A percentile compares a stretch with the other conserved stretches of the same genome.
Conservation (phyloP, 306 rosid genomes). For the Sesbania bispinosa region DNA sequence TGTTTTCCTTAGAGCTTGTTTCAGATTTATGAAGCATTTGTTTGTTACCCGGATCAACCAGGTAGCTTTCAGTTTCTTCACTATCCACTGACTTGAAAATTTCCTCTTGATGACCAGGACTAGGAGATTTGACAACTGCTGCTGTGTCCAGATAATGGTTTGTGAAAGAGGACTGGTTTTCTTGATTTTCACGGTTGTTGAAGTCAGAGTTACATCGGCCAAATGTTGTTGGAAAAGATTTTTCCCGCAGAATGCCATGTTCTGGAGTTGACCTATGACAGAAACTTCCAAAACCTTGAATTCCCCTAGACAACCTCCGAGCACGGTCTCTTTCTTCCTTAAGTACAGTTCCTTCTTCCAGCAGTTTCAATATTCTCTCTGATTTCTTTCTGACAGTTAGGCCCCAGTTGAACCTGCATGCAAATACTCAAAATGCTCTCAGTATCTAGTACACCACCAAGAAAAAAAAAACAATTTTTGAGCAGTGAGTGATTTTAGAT, state of each 20-base stretch:
- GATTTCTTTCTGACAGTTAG: conserved; percentile 57
- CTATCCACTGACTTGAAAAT: neutral
- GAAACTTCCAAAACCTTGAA: conserved; percentile 74
- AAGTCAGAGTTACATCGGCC: conserved; percentile 44
- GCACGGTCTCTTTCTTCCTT: conserved; percentile 64
- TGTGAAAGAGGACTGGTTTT: conserved; percentile 15
- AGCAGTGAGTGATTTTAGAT: neutral
- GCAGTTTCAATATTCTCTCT: conserved; percentile 48
- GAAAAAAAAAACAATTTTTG: neutral
- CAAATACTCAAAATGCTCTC: neutral
- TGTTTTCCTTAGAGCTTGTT: conserved; percentile 45
- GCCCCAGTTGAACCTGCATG: conserved; percentile 79
- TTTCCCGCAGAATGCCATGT: conserved; percentile 34
- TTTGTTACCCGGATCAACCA: conserved; percentile 5
- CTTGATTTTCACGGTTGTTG: conserved; percentile 33
- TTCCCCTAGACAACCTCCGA: conserved; percentile 59
- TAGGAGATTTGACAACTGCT: conserved; percentile 14
- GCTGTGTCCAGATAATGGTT: conserved; percentile 14
- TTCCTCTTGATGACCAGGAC: neutral
- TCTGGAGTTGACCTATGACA: conserved; percentile 33
- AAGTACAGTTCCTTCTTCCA: conserved; percentile 45
- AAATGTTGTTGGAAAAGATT: conserved; percentile 32
- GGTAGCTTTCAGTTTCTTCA: conserved; percentile 12
- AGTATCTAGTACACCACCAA: neutral
- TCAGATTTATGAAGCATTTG: conserved; percentile 28